Evolutionary conservation across 768 basidiomycete species (phyloP), one percentile per base, ranked within the genome.

Genomic region (Russula compacta): DNA sequence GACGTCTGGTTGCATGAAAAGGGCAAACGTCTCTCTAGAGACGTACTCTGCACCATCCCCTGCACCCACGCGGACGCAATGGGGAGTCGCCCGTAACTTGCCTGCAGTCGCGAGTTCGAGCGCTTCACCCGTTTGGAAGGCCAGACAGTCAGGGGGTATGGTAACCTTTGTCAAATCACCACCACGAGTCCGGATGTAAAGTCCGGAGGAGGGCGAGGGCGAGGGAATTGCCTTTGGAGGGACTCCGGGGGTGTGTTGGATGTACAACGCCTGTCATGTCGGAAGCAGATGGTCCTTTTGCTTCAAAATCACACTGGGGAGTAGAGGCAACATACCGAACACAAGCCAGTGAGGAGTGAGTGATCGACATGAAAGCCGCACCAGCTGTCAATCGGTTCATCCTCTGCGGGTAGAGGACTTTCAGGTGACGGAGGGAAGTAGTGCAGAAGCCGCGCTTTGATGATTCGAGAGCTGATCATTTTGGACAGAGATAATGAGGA

Each of bases 51-150:
- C 71, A 15, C 76, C 74, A 54, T 72, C 61, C 40, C 74, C 75
- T 4, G 72, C 72, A 6, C 86, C 91, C 6, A 92, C 85, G 62
- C 86, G 83, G 46, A 98, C 95, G 66, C 91, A 97, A 67, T 98
- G 95, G 12, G 95, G 95, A 0, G 97, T 99, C 0, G 97, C 97
- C 46, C 86, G 82, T 15, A 99, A 78, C 58, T 79, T 82, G 14
- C 85, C 83, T 10, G 79, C 83, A 1, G 95, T 98, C 24, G 95
- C 86, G 24, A 98, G 77, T 71, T 97, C 86, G 21, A 99, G 81
- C 9, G 95, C 92, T 74, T 99, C 94, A 6, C 97, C 97, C 0
- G 94, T 98, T 72, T 99, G 97, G 73, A 99, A 98, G 3, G 95
- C 95, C 54, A 95, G 74, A 68, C 87, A 91, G 69, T 90, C 83